These are phyloP conservation scores for Erysiphe pisi DNA, from an alignment of 2,329 filamentous ascomycete genomes.

Conservation along the genomic window DNA sequence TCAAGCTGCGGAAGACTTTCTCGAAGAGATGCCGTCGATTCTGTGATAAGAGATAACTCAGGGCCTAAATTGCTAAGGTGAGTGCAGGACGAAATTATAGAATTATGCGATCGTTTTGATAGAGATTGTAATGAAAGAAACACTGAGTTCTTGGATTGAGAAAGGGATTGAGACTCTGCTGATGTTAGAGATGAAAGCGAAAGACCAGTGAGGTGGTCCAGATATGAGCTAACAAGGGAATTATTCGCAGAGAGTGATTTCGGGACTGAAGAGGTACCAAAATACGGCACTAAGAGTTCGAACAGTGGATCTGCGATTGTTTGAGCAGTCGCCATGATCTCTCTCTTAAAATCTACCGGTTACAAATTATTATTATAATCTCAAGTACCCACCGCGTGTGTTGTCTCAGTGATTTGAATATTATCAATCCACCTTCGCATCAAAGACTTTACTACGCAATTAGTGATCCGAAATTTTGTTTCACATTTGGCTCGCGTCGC, in stretches of 20 bases:
- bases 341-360: no score
- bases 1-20: conserved; percentile 69
- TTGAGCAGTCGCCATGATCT: neutral
- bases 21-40: conserved; percentile 52
- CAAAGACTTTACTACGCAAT: neutral
- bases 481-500: no score
- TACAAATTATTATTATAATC: no score
- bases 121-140: conserved; percentile 75
- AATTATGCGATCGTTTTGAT: conserved; percentile 77
- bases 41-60: conserved; percentile 60
- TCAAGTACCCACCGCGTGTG: no score
- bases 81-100: conserved; percentile 68
- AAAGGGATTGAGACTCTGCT: conserved; percentile 67
- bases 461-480: neutral
- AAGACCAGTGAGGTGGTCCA: conserved; percentile 63
- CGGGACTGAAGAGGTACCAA: conserved; percentile 41
- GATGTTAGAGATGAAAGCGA: conserved; percentile 60
- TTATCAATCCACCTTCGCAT: no score
- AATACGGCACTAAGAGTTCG: conserved; percentile 58
- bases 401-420: no score
- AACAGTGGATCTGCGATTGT: conserved; percentile 59
- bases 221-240: conserved; percentile 54
- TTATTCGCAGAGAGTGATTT: conserved; percentile 41
- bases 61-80: conserved; percentile 62
- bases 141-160: conserved; percentile 68